Percentiles rank a stretch among this genome's conserved stretches.
Evolutionary conservation across 306 rosid species (phyloP).

Genomic region (Senna tora): DNA sequence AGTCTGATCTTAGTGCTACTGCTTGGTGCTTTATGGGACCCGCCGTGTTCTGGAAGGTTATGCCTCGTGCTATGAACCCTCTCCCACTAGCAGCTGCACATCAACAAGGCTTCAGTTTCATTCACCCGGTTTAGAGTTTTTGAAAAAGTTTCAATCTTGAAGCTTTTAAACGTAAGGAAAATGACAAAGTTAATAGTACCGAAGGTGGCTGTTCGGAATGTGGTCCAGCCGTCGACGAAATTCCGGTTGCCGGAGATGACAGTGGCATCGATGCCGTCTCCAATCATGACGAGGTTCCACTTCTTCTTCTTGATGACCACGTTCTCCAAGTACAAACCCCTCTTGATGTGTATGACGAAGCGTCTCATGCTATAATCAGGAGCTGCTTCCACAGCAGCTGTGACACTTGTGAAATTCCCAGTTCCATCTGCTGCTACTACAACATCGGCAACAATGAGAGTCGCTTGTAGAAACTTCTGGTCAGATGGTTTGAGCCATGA

Average conservation of each 20-base stretch:
- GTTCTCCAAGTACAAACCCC: constrained; percentile 65
- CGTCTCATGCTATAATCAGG: constrained; percentile 80
- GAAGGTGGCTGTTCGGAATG: constrained; percentile 82
- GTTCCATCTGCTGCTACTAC: constrained; percentile 77
- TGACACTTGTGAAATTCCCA: constrained; percentile 60
- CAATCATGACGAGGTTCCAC: constrained; percentile 86
- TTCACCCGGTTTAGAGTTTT: no score
- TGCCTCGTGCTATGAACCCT: constrained; percentile 81
- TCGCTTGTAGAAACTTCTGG: constrained; percentile 51
- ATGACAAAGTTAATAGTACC: constrained; percentile 54
- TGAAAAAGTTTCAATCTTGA: not conserved
- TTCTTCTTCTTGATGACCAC: constrained; percentile 92
- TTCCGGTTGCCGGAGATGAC: constrained; percentile 67
- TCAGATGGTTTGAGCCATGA: constrained; percentile 60
- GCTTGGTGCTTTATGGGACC: constrained; percentile 88
- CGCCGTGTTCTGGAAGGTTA: constrained; percentile 79
- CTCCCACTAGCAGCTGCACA: constrained; percentile 82
- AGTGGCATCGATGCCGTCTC: constrained; percentile 82
- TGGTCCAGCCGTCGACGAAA: constrained; percentile 75
- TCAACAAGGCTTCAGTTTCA: no score
- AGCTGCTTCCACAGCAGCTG: constrained; percentile 75
- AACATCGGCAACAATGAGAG: constrained; percentile 48
- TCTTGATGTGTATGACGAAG: constrained; percentile 65
- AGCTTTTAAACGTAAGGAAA: no score
- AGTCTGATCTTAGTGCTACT: constrained; percentile 87